Percentiles rank a stretch among this genome's conserved stretches.
These are phyloP conservation scores for Coniochaeta sp. DNA, from an alignment of 2,329 filamentous ascomycete species.

Conservation along the genomic window DNA sequence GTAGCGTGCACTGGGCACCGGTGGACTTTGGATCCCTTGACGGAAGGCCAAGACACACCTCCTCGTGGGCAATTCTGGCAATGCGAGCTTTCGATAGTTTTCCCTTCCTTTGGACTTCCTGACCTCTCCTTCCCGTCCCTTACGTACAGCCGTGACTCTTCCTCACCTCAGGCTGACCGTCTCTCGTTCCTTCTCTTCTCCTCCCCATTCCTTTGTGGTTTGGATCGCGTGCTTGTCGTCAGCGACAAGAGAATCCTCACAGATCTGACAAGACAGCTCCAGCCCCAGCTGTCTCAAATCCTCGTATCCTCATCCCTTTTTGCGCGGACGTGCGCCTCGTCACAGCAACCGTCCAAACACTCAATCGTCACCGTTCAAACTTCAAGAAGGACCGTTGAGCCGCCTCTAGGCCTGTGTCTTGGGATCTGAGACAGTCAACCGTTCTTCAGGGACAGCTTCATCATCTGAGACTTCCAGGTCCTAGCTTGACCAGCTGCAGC, in stretches of 20 bases:
- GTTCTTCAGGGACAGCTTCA: neutral
- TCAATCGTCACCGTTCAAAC: neutral
- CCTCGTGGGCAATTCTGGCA: neutral
- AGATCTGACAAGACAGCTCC: neutral
- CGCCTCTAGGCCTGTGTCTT: neutral
- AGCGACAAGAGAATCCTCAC: neutral
- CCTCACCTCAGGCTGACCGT: neutral
- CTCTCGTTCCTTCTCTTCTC: neutral
- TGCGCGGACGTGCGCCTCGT: neutral
- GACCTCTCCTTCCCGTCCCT: neutral
- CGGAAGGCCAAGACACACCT: neutral
- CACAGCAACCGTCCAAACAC: neutral
- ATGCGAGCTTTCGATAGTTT: slow-evolving; percentile 3
- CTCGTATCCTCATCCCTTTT: neutral
- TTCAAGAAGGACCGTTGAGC: neutral
- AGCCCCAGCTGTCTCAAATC: neutral
- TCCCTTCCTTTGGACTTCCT: neutral
- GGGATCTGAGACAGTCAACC: neutral
- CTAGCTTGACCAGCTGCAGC: neutral
- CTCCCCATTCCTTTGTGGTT: neutral
- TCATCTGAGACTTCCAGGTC: neutral
- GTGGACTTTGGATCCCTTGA: too few species aligned
- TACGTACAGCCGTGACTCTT: neutral
- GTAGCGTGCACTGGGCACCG: too few species aligned
- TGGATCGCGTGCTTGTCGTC: neutral